Base-by-base conservation (phyloP, 83 land plant species). In the Thuja plicata region DNA sequence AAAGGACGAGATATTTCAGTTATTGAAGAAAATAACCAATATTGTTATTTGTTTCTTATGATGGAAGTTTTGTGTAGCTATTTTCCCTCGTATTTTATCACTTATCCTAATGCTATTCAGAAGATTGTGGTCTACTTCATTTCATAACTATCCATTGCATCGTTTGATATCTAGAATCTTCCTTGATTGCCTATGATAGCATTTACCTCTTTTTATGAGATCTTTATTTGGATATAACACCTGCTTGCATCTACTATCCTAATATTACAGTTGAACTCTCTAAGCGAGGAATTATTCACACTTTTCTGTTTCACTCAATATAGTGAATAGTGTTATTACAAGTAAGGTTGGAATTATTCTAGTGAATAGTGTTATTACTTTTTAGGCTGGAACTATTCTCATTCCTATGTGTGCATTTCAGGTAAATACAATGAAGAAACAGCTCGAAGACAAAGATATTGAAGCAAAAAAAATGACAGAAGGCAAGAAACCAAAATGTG, bases 351-450 rank as follows among this genome's bases (percentile, higher is more conserved):
- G 17, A 0, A 41, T 43, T 41, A 40, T 43, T 81, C 84, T 81
- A 4, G 27, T 60, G 66, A 17, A 60, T 60, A 17, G 62, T 55
- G 16, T 60, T 17, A 21, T 3, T 17, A 12, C 43, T 37, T 10
- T 19, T 8, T 0, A 17, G 43, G 2, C 21, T 27, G 27, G 17
- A 0, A 41, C 24, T 41, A 40, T 43, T 81, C 84, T 81, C 30
- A 40, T 38, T 41, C 19, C 35, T 43, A 81, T 41, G 24, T 81
- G 2, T 73, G 27, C 24, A 21, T 60, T 81, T 24, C 84, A 81
- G 84, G 84, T 81, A 81, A 81, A 81, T 27, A 41, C 84, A 37
- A 40, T 81, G 84, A 81, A 81, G 46, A 81, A 81, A 24, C 84
- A 81, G 45, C 50, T 81, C 8, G 84, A 81, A 48, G 84, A 37